Base-by-base conservation (phyloP, 345 rosid species). In the Cochlearia excelsa region DNA sequence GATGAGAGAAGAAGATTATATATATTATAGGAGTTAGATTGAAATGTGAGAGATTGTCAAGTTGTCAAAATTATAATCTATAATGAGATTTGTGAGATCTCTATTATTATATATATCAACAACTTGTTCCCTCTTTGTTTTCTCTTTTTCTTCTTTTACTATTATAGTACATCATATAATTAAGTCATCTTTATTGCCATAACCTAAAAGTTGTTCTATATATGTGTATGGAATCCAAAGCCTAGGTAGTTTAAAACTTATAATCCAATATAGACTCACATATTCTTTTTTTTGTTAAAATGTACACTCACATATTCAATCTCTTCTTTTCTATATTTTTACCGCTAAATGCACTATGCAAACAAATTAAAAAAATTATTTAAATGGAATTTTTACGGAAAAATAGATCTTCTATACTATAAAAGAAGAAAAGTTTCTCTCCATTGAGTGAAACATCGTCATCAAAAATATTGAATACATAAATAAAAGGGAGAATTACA, bases 161-260 rank as follows among this genome's bases (percentile, higher is more conserved):
- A 42, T 63, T 46, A 9, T 26, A 26, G 45, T 62, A 30, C 51
- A 50, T 40, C 29, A 46, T 62, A 30, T 6, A 16, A 16, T 16
- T 16, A 39, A 61, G 48, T 50, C 46, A 28, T 37, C 60, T 46
- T 53, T 60, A 49, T 69, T 49, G 31, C 37, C 49, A 49, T 49
- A 3, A 34, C 74, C 62, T 70, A 59, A 57, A 63, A 7, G 33
- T 44, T 28, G 30, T 61, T 48, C 51, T 61, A 44, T 42, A 26
- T 47, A 4, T 33, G 35, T 56, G 35, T 56, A 69, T 62, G 74
- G 74, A 56, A 69, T 69, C 74, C 74, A 69, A 62, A 54, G 68
- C 29, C 51, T 47, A 9, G 26, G 48, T 47, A 46, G 35, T 2
- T 45, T 3, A 2, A 33, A 2, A 33, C 35, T 33, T 5, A 33